Evolutionary conservation across 2,329 filamentous ascomycete genomes (phyloP).

Genomic region (Aspergillus floridensis): DNA sequence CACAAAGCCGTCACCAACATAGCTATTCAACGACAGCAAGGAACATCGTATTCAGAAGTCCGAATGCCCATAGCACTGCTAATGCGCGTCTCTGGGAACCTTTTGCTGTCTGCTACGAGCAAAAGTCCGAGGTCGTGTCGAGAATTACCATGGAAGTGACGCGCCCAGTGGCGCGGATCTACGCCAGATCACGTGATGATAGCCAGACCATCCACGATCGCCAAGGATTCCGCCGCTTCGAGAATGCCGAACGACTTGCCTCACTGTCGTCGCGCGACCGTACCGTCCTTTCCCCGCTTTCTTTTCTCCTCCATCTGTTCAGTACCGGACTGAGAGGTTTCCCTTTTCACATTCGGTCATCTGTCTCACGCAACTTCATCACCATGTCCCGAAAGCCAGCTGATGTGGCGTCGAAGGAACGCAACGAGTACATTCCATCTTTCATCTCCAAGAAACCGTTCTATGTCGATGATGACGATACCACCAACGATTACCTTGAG

Average conservation of each 20-base stretch:
- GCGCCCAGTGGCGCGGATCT: conserved; percentile 22
- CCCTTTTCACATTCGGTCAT: not conserved
- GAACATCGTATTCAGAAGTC: conserved; percentile 7
- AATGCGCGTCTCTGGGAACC: not conserved
- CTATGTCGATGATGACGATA: conserved; percentile 77
- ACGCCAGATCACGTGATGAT: conserved; percentile 31
- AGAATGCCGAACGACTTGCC: not conserved
- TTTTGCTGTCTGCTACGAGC: not conserved
- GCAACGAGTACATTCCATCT: conserved; percentile 96
- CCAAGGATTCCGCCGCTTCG: not conserved
- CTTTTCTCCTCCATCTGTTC: conserved; percentile 1
- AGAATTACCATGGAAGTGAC: conserved; percentile 9
- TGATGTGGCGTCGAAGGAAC: conserved; percentile 68
- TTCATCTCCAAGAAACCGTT: conserved; percentile 99
- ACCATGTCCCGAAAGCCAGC: conserved; percentile 48
- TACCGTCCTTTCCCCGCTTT: not conserved
- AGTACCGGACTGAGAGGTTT: not conserved
- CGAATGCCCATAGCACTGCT: not conserved
- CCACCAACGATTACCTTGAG: conserved; percentile 83
- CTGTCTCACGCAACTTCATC: not conserved
- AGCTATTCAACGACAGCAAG: conserved; percentile 11
- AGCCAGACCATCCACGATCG: conserved; percentile 10
- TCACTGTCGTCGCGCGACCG: not conserved
- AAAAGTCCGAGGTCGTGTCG: not conserved
- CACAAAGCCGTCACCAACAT: conserved; percentile 26